These are phyloP conservation scores for Rhodotorula mucilaginosa DNA, from an alignment of 1,284 basidiomycete species.

Conservation along the genomic window DNA sequence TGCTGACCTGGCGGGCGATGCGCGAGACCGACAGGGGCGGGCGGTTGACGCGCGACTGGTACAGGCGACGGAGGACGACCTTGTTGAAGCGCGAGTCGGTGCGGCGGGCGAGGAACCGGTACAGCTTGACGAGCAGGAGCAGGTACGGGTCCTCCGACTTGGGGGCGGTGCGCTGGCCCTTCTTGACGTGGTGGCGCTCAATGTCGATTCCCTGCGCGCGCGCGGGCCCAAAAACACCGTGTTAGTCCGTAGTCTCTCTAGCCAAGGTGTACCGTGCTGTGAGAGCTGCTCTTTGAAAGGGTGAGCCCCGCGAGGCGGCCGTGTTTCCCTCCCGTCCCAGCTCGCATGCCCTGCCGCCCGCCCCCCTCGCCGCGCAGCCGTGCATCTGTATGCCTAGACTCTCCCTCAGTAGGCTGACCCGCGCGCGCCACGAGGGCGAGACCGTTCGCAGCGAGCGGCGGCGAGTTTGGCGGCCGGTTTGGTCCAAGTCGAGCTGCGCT, in stretches of 20 bases:
- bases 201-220: constrained; percentile 88
- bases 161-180: constrained; percentile 89
- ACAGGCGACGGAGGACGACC: constrained; percentile 93
- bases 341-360: too few species aligned
- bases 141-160: constrained; percentile 99
- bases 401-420: too few species aligned
- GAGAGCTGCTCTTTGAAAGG: too few species aligned
- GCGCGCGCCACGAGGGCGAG: not conserved
- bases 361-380: too few species aligned
- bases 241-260: too few species aligned
- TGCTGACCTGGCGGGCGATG: constrained; percentile 64
- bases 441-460: not conserved
- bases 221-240: too few species aligned
- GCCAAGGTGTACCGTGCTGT: too few species aligned
- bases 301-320: not conserved
- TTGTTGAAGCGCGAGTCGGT: constrained; percentile 98
- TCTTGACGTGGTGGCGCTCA: constrained; percentile 94
- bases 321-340: not conserved
- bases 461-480: not conserved
- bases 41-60: constrained; percentile 96
- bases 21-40: constrained; percentile 92
- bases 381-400: too few species aligned
- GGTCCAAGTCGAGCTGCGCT: not conserved
- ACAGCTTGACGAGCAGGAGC: constrained; percentile 97
- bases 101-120: constrained; percentile 97